Evolutionary conservation across 2,329 filamentous ascomycete species (phyloP), one percentile per base, ranked within the genome.

Genomic region (Chaetomium globosum): DNA sequence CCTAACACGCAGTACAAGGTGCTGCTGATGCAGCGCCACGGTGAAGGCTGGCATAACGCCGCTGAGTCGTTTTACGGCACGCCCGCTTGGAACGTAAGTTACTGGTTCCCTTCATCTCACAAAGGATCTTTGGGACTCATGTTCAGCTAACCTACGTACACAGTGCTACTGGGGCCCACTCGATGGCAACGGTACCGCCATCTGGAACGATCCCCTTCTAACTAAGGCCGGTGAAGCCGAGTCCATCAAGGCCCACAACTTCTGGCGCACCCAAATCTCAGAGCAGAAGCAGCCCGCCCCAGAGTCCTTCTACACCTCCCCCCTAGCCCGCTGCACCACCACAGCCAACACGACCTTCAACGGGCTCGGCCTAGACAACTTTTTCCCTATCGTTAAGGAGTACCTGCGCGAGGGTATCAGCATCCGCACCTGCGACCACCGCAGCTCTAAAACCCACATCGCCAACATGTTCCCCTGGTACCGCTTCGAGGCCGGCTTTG

Each of bases 1-100:
- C n/a, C 23, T 43, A 48, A 48, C 26, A 43, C 49, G 8, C 39
- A 59, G 43, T 59, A 59, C 56, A 59, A 59, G 56, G 39, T 59
- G 4, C 56, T 59, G 23, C 31, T 59, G 26, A 59, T 59, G 16
- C 39, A 43, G 16, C 56, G 56, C 10, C 56, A 59, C 56, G 56
- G 56, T 43, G 56, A 59, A 19, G 56, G 56, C 43, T 59, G 56
- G 56, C 56, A 59, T 43, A 59, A 59, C 30, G 56, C 56, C 30
- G 56, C 56, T n/a, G 56, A 59, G 43, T 59, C 56, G 7, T 59
- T 59, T 28, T 59, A 59, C 10, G 56, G 56, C 56, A 59, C 56
- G 28, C 56, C 56, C 56, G 56, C 56, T 39, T 59, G 56, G 56
- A 59, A 59, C 28, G 56, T 59, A 39, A 33, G 56, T 59, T 3